Evolutionary conservation across 2,329 filamentous ascomycete species (phyloP).

Genomic region (Atkinsonella hypoxylon): DNA sequence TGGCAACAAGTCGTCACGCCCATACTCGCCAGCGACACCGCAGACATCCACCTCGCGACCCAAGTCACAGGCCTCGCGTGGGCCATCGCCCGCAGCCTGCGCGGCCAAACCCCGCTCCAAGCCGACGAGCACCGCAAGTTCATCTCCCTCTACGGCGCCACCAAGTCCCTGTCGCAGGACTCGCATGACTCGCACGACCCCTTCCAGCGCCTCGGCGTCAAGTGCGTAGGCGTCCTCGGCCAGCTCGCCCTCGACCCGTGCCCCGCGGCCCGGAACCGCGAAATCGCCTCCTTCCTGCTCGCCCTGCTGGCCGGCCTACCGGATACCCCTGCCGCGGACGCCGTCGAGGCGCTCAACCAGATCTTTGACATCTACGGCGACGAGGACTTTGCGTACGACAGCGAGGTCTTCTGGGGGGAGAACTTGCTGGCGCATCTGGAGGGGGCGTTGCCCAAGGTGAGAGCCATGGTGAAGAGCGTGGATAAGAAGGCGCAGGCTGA

Average conservation of each 20-base stretch:
- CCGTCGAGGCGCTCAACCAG: slow-evolving; percentile 53
- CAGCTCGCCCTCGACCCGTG: slow-evolving; percentile 47
- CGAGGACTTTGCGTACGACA: slow-evolving; percentile 44
- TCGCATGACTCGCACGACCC: slow-evolving; percentile 31
- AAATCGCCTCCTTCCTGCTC: slow-evolving; percentile 52
- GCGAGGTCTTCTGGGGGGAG: slow-evolving; percentile 51
- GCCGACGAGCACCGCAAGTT: slow-evolving; percentile 49
- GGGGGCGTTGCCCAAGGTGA: slow-evolving; percentile 38
- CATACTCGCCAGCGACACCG: slow-evolving; percentile 48
- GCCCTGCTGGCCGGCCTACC: slow-evolving; percentile 40
- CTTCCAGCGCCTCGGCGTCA: slow-evolving; percentile 51
- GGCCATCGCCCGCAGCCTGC: slow-evolving; percentile 47
- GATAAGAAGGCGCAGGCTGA: slow-evolving; percentile 47
- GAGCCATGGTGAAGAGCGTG: slow-evolving; percentile 44
- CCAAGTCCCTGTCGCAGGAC: slow-evolving; percentile 22
- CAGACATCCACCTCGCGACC: slow-evolving; percentile 49
- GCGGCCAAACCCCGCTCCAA: slow-evolving; percentile 34
- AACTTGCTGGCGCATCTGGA: slow-evolving; percentile 48
- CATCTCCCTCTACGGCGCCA: slow-evolving; percentile 52
- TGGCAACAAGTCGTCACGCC: slow-evolving; percentile 46
- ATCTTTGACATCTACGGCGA: slow-evolving; percentile 57
- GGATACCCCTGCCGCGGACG: slow-evolving; percentile 41
- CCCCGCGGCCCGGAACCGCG: slow-evolving; percentile 42
- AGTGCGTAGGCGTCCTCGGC: slow-evolving; percentile 55
- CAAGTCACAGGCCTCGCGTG: slow-evolving; percentile 53